A percentile compares a stretch with the other conserved stretches of the same genome.
phyloP scores from a whole-genome alignment of 345 rosid species.

The Acer yangbiense region DNA sequence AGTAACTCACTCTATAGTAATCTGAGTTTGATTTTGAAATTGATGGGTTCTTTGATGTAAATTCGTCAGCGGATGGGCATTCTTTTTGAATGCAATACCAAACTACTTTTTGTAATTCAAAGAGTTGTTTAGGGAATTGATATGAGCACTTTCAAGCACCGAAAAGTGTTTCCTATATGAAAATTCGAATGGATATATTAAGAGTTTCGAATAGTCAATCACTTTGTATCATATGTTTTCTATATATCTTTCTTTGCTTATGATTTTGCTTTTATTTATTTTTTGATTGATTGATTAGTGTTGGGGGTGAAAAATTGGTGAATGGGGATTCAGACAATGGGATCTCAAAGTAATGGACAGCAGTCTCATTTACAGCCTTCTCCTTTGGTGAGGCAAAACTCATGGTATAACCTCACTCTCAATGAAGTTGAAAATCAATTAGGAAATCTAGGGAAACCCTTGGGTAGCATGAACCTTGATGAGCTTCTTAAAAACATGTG shows the following conservation, averaged over 20 bases:
- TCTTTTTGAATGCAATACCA: neutral
- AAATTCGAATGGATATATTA: too few species aligned
- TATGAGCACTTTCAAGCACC: neutral
- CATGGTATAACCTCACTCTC: slow-evolving; percentile 52
- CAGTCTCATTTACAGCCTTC: slow-evolving; percentile 37
- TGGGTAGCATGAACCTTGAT: slow-evolving; percentile 62
- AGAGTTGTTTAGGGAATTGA: neutral
- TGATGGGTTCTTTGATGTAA: neutral
- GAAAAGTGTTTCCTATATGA: too few species aligned
- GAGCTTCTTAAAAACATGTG: slow-evolving; percentile 56
- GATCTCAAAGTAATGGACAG: slow-evolving; percentile 50
- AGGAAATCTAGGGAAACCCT: slow-evolving; percentile 46
- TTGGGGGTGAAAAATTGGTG: slow-evolving; percentile 20
- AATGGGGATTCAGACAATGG: slow-evolving; percentile 70
- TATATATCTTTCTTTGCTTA: neutral
- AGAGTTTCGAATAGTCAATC: neutral
- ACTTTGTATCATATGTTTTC: neutral
- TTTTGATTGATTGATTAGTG: slow-evolving; percentile 4
- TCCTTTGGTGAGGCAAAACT: slow-evolving; percentile 43
- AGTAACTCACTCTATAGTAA: neutral
- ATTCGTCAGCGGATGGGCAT: too few species aligned
- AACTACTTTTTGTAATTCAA: neutral
- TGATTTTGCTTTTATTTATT: neutral
- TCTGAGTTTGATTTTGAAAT: neutral
- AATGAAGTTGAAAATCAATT: slow-evolving; percentile 47